Percentiles rank a stretch among this genome's conserved stretches.
Evolutionary conservation across 768 basidiomycete genomes (phyloP).

Genomic region (Tylopilus balloui): DNA sequence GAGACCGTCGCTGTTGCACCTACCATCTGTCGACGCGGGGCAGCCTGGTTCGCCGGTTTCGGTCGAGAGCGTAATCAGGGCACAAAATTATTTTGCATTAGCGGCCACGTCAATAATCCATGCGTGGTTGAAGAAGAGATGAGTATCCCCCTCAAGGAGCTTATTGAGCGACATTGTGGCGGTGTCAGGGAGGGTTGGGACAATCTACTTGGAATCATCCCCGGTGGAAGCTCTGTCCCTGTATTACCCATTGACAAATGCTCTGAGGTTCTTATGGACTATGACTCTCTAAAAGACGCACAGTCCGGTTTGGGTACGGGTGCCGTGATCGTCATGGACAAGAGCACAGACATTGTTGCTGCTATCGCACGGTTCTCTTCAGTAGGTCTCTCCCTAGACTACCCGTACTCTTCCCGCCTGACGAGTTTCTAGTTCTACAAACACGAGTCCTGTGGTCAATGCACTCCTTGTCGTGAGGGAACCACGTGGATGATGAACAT

Average conservation of each 20-base stretch:
- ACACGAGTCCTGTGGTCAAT: conserved; percentile 97
- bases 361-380: conserved; percentile 93
- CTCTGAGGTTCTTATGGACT: conserved; percentile 95
- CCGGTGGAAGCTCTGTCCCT: conserved; percentile 93
- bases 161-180: conserved; percentile 96
- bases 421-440: conserved; percentile 76
- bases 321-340: conserved; percentile 99
- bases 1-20: conserved; percentile 98
- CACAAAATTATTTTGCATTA: conserved; percentile 96
- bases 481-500: conserved; percentile 99
- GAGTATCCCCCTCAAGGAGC: conserved; percentile 91
- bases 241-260: conserved; percentile 82
- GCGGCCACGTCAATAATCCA: conserved; percentile 97
- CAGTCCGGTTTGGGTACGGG: conserved; percentile 97
- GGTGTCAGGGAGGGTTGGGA: conserved; percentile 95
- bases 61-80: conserved; percentile 91
- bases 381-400: conserved; percentile 33
- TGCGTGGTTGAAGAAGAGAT: conserved; percentile 99
- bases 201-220: conserved; percentile 94
- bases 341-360: conserved; percentile 89
- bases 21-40: conserved; percentile 89
- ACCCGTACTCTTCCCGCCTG: neutral
- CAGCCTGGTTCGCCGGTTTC: conserved; percentile 87
- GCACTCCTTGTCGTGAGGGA: conserved; percentile 90
- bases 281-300: conserved; percentile 93